Conservation (phyloP, 371 early-diverging fungal species). For the Dinochytrium kinnereticum region DNA sequence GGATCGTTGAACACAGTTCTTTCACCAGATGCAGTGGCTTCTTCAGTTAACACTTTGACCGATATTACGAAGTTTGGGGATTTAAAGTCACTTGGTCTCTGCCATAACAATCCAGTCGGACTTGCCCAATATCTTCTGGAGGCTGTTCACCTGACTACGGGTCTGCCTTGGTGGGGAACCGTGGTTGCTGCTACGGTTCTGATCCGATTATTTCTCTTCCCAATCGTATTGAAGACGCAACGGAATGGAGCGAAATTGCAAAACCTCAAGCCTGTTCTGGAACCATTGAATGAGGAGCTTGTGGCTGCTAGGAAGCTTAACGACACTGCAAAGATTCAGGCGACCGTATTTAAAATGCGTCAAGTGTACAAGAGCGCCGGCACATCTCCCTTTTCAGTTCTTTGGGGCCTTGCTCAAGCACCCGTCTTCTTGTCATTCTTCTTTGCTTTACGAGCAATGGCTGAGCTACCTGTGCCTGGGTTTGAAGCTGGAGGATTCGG, state of each 20-base stretch:
- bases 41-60: constrained; percentile 5
- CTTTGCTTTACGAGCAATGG: constrained; percentile 82
- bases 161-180: constrained; percentile 92
- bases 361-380: constrained; percentile 68
- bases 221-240: constrained; percentile 78
- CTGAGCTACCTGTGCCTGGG: constrained; percentile 82
- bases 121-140: constrained; percentile 77
- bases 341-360: constrained; percentile 61
- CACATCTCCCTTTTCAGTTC: constrained; percentile 43
- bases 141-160: constrained; percentile 76
- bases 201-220: constrained; percentile 75
- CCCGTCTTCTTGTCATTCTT: constrained; percentile 93
- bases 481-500: constrained; percentile 74
- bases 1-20: constrained; percentile 22
- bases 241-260: constrained; percentile 71
- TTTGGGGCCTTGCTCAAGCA: constrained; percentile 68
- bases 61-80: constrained; percentile 48
- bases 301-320: constrained; percentile 56
- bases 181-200: constrained; percentile 75
- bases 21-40: not conserved
- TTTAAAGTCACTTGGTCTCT: constrained; percentile 42
- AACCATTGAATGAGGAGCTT: constrained; percentile 64
- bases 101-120: constrained; percentile 75
- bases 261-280: constrained; percentile 78
- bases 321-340: constrained; percentile 64